Evolutionary conservation across 768 basidiomycete genomes (phyloP).

Genomic region (Asterophora parasitica): DNA sequence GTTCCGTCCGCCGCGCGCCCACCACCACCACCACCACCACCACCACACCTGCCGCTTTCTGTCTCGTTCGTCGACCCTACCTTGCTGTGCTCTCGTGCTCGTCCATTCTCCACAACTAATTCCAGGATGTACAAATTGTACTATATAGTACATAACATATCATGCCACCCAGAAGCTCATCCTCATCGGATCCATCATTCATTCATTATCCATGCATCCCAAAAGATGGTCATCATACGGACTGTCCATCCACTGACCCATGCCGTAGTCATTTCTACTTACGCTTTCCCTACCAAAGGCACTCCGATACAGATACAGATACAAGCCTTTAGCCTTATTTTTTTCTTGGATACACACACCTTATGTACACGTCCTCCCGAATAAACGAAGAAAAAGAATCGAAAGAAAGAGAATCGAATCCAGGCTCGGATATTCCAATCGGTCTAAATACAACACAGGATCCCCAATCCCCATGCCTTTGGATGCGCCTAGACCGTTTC

Average conservation of each 20-base stretch:
- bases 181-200: not conserved
- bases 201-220: not conserved
- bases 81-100: constrained; percentile 13
- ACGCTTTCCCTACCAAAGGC: not conserved
- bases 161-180: not conserved
- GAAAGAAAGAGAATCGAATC: not conserved
- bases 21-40: not conserved
- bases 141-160: constrained; percentile 8
- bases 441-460: constrained; percentile 1
- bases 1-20: constrained; percentile 1
- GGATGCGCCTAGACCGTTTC: constrained; percentile 37
- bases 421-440: not conserved
- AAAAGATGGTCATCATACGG: not conserved
- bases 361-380: not conserved
- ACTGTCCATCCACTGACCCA: no score
- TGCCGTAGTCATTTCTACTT: no score
- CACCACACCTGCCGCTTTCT: not conserved
- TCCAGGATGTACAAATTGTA: constrained; percentile 8
- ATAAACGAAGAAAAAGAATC: not conserved
- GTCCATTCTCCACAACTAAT: constrained; percentile 8
- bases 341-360: not conserved
- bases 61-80: not conserved
- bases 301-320: not conserved
- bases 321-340: not conserved
- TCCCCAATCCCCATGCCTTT: no score